Evolutionary conservation across 2,329 filamentous ascomycete species (phyloP).

Genomic region (Cladophialophora bantiana): DNA sequence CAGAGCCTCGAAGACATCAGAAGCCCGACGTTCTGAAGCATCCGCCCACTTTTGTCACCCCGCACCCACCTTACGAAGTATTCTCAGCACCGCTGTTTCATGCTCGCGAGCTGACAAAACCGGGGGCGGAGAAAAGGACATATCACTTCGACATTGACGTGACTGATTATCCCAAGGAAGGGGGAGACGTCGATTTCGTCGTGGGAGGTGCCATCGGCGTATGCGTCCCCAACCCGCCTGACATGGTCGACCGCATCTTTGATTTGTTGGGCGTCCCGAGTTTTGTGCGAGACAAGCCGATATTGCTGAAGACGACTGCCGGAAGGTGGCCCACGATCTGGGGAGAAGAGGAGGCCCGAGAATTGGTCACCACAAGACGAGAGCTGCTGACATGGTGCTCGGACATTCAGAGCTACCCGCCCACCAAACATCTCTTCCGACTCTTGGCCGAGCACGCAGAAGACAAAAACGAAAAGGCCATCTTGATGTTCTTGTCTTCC

Average conservation of each 20-base stretch:
- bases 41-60: constrained; percentile 89
- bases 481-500: constrained; percentile 83
- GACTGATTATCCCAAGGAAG: constrained; percentile 87
- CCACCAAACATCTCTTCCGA: constrained; percentile 85
- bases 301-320: constrained; percentile 76
- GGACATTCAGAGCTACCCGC: constrained; percentile 90
- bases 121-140: constrained; percentile 92
- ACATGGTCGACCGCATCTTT: constrained; percentile 81
- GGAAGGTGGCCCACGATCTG: constrained; percentile 98
- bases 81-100: constrained; percentile 87
- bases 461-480: constrained; percentile 83
- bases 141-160: constrained; percentile 98
- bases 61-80: constrained; percentile 90
- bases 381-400: constrained; percentile 96
- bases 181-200: constrained; percentile 85
- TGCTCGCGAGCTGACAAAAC: constrained; percentile 83
- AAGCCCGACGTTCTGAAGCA: constrained; percentile 54
- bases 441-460: constrained; percentile 84
- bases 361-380: constrained; percentile 86
- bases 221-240: constrained; percentile 81
- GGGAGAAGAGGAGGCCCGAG: constrained; percentile 85
- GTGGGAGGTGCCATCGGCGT: constrained; percentile 96
- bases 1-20: constrained; percentile 16
- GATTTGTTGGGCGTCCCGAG: constrained; percentile 81
- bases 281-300: constrained; percentile 81